Conservation (phyloP, 768 basidiomycete species). For the Amylocystis lapponica region DNA sequence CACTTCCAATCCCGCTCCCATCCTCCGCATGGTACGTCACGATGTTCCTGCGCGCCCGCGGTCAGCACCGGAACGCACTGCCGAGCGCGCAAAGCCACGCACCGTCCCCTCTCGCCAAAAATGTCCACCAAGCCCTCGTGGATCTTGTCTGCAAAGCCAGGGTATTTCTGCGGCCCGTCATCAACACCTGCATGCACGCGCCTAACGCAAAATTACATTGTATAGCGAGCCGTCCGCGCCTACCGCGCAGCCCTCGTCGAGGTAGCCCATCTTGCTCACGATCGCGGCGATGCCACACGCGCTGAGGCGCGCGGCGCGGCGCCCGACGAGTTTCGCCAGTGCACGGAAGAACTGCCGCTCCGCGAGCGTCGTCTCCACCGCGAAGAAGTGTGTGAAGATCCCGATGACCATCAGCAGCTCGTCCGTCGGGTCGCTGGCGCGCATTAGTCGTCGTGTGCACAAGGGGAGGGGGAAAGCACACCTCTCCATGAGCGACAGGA, state of each 20-base stretch:
- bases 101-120: conserved; percentile 94
- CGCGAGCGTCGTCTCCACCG: conserved; percentile 90
- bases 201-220: conserved; percentile 52
- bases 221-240: conserved; percentile 95
- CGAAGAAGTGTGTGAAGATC: conserved; percentile 96
- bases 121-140: conserved; percentile 92
- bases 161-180: conserved; percentile 79
- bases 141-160: conserved; percentile 87
- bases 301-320: conserved; percentile 84
- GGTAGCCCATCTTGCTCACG: conserved; percentile 88
- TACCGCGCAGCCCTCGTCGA: conserved; percentile 86
- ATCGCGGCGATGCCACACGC: conserved; percentile 97
- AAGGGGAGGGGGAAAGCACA: conserved; percentile 23
- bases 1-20: conserved; percentile 91
- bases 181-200: not conserved
- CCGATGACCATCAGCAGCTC: conserved; percentile 96
- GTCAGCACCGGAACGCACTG: not conserved
- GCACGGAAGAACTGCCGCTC: conserved; percentile 98
- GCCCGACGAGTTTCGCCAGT: conserved; percentile 83
- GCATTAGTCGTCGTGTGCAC: not conserved
- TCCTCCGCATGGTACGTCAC: conserved; percentile 83
- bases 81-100: conserved; percentile 24
- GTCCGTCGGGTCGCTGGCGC: conserved; percentile 82
- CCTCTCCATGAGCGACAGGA: conserved; percentile 96
- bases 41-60: conserved; percentile 47